Evolutionary conservation across 108 stramenopile species (phyloP).

Genomic region (Nannochloropsis granulata): DNA sequence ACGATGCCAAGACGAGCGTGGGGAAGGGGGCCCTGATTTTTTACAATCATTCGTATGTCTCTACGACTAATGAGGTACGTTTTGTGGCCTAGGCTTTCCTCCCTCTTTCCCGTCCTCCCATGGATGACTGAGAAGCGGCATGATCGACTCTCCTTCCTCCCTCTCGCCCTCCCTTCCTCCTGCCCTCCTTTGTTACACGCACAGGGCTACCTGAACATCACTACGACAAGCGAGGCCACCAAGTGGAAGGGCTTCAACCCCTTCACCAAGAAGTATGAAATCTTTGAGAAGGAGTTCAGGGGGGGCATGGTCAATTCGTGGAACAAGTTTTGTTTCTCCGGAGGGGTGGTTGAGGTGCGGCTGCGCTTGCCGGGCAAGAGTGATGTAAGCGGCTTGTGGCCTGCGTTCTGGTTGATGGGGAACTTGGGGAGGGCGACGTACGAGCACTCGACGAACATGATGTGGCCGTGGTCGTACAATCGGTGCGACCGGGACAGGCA

Average conservation of each 20-base stretch:
- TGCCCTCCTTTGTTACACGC: not conserved
- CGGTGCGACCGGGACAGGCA: slow-evolving; percentile 69
- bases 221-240: slow-evolving; percentile 55
- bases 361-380: slow-evolving; percentile 63
- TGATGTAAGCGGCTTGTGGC: slow-evolving; percentile 78
- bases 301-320: slow-evolving; percentile 87
- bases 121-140: not conserved
- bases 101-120: not conserved
- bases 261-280: slow-evolving; percentile 41
- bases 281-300: slow-evolving; percentile 63
- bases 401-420: slow-evolving; percentile 92
- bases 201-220: slow-evolving; percentile 65
- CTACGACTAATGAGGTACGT: slow-evolving; percentile 35
- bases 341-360: slow-evolving; percentile 77
- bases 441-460: slow-evolving; percentile 64
- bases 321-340: slow-evolving; percentile 98
- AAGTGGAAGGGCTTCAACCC: slow-evolving; percentile 67
- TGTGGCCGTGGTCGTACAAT: slow-evolving; percentile 45
- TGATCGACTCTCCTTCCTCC: not conserved
- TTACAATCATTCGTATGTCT: slow-evolving; percentile 61
- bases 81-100: not conserved
- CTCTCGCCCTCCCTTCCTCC: not conserved
- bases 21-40: slow-evolving; percentile 71
- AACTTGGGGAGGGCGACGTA: slow-evolving; percentile 90
- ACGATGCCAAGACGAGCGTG: slow-evolving; percentile 59